Evolutionary conservation across 2,329 filamentous ascomycete species (phyloP).

Genomic region (Tetracladium maxilliforme): DNA sequence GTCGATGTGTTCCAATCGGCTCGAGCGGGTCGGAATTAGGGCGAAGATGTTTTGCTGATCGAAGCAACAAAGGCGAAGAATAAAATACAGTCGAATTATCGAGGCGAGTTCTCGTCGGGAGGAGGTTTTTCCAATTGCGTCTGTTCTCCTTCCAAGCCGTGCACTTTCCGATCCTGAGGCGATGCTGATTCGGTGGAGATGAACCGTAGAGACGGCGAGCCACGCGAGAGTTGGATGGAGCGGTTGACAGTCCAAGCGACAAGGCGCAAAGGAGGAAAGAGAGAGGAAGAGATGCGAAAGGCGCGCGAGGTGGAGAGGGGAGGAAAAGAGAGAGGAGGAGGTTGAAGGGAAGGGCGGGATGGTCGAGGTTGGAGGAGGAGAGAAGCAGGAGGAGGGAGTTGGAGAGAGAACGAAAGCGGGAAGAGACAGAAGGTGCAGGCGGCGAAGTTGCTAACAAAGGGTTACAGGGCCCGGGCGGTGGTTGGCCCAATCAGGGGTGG

Average conservation of each 20-base stretch:
- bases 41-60: too few relatives aligned
- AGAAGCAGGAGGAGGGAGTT: too few relatives aligned
- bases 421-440: too few relatives aligned
- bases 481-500: too few relatives aligned
- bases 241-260: constrained; percentile 2
- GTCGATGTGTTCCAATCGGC: too few relatives aligned
- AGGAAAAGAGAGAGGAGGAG: constrained; percentile 7
- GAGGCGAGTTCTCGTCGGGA: too few relatives aligned
- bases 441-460: too few relatives aligned
- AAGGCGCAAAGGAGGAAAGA: constrained; percentile 2
- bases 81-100: too few relatives aligned
- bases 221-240: constrained; percentile 1
- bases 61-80: too few relatives aligned
- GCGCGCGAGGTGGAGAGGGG: constrained; percentile 7
- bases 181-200: constrained; percentile 1
- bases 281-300: constrained; percentile 5
- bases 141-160: constrained; percentile 5
- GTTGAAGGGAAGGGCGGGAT: constrained; percentile 4
- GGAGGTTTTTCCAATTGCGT: constrained; percentile 1
- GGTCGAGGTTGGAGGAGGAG: neutral
- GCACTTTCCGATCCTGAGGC: constrained; percentile 5
- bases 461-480: too few relatives aligned
- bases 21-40: too few relatives aligned
- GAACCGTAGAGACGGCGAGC: constrained; percentile 3
- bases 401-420: too few relatives aligned